Percentiles rank a stretch among this genome's conserved stretches.
Conservation (phyloP, 306 rosid genomes). For the Begonia fuchsioides region DNA sequence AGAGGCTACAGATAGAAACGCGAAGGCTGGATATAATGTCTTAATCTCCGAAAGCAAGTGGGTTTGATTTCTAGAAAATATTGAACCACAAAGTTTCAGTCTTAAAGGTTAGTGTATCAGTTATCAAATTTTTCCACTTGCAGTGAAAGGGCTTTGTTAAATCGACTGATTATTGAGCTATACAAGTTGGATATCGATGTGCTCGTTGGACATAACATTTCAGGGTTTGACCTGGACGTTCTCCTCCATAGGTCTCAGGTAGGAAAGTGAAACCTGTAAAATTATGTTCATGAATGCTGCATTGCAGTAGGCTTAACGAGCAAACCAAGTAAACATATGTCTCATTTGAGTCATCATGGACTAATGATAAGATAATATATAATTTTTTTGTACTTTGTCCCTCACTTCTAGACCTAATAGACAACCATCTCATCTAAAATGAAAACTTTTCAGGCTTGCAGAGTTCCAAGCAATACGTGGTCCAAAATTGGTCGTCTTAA, state of each 20-base stretch:
- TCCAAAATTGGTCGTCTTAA: constrained; percentile 89
- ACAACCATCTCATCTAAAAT: too few relatives aligned
- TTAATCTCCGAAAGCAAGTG: constrained; percentile 73
- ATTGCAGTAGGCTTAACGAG: too few relatives aligned
- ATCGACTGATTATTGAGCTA: constrained; percentile 63
- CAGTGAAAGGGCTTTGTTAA: constrained; percentile 91
- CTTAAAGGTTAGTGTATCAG: neutral
- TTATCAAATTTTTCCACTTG: constrained; percentile 19
- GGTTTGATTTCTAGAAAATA: constrained; percentile 3
- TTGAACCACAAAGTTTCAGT: too few relatives aligned
- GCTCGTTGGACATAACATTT: constrained; percentile 89
- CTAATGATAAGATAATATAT: too few relatives aligned
- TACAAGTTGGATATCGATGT: constrained; percentile 84
- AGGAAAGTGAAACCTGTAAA: neutral
- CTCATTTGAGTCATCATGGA: too few relatives aligned
- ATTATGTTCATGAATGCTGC: too few relatives aligned
- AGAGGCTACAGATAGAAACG: constrained; percentile 61
- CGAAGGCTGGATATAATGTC: constrained; percentile 58
- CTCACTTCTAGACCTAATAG: too few relatives aligned
- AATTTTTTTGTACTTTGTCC: too few relatives aligned
- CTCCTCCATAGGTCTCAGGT: constrained; percentile 96
- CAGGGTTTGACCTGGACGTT: constrained; percentile 90
- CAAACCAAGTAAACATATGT: too few relatives aligned
- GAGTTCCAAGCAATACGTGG: constrained; percentile 71
- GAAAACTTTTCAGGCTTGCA: constrained; percentile 40